Base-by-base conservation (phyloP, 2,329 filamentous ascomycete species). In the Graphilbum fragrans region DNA sequence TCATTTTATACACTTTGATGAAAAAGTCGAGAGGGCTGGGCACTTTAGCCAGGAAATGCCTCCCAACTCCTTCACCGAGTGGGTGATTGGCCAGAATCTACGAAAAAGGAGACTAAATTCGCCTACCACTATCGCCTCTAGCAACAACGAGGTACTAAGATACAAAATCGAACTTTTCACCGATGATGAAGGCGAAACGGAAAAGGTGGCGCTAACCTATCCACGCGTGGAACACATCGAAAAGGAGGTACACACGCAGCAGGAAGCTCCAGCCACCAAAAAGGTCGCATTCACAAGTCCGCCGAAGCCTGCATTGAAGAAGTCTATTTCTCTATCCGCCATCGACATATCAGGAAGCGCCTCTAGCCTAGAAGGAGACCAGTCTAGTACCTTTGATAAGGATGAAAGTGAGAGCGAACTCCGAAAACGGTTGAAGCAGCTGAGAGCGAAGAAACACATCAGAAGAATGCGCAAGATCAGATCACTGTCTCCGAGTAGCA, bases 141-240 rank as follows among this genome's bases (percentile, higher is more conserved):
- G 40, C 41, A 37, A 41, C 25, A 44, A 46, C 20, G 40, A 48
- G 37, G 55, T 57, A 17, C 53, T 64, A 11, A 36, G 34, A 39
- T 50, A 67, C 43, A 60, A 52, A 19, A 51, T 71, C 25, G 59
- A 66, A 39, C 51, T 71, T 2, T 58, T 62, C 14, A 72, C 70
- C 11, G 69, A 75, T 45, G 69, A 74, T 35, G 67, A 71, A 42
- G 62, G 60, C n/a, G 63, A 66, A 8, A 58, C 63, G 21, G 70
- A 75, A 40, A 65, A 60, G 3, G 53, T 74, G 41, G 61, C 55
- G 17, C 53, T 75, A 31, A 69, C 66, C 2, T 69, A 70, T 39
- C 69, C 70, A 1, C 64, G 68, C 40, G 54, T 57, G 5, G 50
- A 57, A 16, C 35, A 33, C 33, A 5, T 45, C 16, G 39, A 33